These are phyloP conservation scores for Termitomyces sp. DNA, from an alignment of 768 basidiomycete genomes.

Conservation along the genomic window DNA sequence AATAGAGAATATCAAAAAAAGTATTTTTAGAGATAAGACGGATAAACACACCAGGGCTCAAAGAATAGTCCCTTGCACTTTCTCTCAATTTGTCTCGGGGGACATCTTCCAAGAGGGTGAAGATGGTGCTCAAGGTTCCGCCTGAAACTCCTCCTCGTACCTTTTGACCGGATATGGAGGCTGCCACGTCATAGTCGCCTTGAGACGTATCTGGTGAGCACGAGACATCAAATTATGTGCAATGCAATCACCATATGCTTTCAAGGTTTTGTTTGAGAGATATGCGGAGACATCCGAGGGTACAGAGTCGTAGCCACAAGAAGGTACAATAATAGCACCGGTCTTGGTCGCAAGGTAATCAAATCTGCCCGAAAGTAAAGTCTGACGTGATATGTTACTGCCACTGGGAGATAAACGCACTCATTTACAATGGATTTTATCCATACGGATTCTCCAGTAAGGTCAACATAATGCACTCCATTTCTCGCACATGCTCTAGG, in stretches of 20 bases:
- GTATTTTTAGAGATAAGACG: background rate
- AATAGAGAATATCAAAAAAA: background rate
- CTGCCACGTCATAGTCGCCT: slow-evolving; percentile 33
- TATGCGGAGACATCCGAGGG: slow-evolving; percentile 69
- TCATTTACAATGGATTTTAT: slow-evolving; percentile 52
- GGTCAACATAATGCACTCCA: slow-evolving; percentile 82
- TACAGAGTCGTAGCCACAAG: slow-evolving; percentile 73
- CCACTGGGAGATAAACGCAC: slow-evolving; percentile 28
- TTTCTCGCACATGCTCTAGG: slow-evolving; percentile 64
- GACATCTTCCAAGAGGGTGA: slow-evolving; percentile 30
- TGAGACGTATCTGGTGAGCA: background rate
- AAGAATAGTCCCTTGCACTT: slow-evolving; percentile 12
- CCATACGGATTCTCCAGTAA: slow-evolving; percentile 72
- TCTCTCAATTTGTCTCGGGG: slow-evolving; percentile 28
- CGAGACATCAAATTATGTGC: background rate
- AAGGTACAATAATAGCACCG: slow-evolving; percentile 71
- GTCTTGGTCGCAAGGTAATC: slow-evolving; percentile 68
- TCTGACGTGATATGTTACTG: background rate
- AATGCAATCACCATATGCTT: slow-evolving; percentile 23
- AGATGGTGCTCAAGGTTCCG: slow-evolving; percentile 50
- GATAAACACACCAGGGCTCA: slow-evolving; percentile 1
- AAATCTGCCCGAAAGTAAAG: slow-evolving; percentile 34
- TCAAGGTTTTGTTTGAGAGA: slow-evolving; percentile 65
- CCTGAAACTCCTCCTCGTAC: slow-evolving; percentile 51
- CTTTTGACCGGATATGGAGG: slow-evolving; percentile 50